Conservation (phyloP, 306 rosid genomes). For the Ziziphus jujuba region DNA sequence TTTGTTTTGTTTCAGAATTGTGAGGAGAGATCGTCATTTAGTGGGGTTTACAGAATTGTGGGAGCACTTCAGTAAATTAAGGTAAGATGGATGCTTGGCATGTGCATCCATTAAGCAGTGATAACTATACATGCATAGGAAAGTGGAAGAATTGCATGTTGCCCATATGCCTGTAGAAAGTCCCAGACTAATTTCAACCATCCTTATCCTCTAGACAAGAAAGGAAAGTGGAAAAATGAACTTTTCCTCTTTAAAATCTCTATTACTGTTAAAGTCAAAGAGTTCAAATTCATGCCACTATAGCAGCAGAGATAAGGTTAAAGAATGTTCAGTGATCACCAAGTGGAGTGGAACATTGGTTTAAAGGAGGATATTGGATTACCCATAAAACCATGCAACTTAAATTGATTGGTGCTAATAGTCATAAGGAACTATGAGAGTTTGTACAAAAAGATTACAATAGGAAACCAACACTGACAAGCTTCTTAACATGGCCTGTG, state of each 20-base stretch:
- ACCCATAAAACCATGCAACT: too few relatives aligned
- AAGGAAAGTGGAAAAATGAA: background rate
- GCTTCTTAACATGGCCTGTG: too few relatives aligned
- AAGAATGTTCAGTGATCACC: background rate
- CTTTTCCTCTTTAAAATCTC: background rate
- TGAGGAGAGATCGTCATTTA: background rate
- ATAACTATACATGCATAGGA: background rate
- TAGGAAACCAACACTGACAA: too few relatives aligned
- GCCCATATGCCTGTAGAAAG: background rate
- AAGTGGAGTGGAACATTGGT: background rate
- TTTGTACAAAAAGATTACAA: too few relatives aligned
- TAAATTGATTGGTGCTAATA: too few relatives aligned
- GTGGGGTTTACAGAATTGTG: background rate
- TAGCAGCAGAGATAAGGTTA: background rate
- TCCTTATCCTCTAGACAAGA: background rate
- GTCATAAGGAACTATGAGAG: too few relatives aligned
- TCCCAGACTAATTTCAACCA: background rate
- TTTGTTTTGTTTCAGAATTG: background rate
- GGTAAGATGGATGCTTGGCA: conserved; percentile 2
- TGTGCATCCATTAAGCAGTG: background rate
- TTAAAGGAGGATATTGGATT: background rate
- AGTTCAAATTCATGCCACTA: background rate
- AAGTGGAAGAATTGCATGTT: background rate
- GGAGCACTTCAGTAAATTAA: background rate
- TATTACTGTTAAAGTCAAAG: background rate